Conservation (phyloP, 1,284 basidiomycete species). For the Phellopilus nigrolimitatus region DNA sequence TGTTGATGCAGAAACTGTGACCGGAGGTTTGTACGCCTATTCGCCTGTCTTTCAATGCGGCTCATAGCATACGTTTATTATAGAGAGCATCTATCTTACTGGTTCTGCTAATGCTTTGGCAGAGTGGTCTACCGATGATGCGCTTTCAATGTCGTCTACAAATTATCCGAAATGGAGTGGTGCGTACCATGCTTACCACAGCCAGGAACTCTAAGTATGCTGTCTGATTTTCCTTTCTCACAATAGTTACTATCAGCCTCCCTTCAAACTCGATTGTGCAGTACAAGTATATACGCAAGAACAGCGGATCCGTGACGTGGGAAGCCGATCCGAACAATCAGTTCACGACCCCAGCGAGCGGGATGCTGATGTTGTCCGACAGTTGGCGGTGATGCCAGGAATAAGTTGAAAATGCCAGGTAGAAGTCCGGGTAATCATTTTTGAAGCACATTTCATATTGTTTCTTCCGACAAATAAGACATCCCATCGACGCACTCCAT, state of each 20-base stretch:
- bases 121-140: slow-evolving; percentile 25
- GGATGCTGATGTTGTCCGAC: slow-evolving; percentile 30
- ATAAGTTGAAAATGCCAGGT: background rate
- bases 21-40: slow-evolving; percentile 20
- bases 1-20: slow-evolving; percentile 26
- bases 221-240: background rate
- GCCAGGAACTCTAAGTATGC: background rate
- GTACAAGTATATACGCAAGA: slow-evolving; percentile 32
- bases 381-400: slow-evolving; percentile 31
- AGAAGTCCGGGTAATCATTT: background rate
- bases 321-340: slow-evolving; percentile 42
- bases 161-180: slow-evolving; percentile 25
- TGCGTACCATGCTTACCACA: slow-evolving; percentile 14
- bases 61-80: slow-evolving; percentile 6
- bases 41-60: background rate
- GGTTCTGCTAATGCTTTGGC: slow-evolving; percentile 25
- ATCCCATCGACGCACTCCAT: too few species aligned
- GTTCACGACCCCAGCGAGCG: slow-evolving; percentile 34
- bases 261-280: slow-evolving; percentile 26
- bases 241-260: slow-evolving; percentile 26
- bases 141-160: slow-evolving; percentile 22
- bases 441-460: background rate
- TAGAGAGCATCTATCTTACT: slow-evolving; percentile 28
- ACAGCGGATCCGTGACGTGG: slow-evolving; percentile 35
- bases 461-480: too few species aligned